Conservation (phyloP, 768 basidiomycete species). For the Pulveroboletus sp. region DNA sequence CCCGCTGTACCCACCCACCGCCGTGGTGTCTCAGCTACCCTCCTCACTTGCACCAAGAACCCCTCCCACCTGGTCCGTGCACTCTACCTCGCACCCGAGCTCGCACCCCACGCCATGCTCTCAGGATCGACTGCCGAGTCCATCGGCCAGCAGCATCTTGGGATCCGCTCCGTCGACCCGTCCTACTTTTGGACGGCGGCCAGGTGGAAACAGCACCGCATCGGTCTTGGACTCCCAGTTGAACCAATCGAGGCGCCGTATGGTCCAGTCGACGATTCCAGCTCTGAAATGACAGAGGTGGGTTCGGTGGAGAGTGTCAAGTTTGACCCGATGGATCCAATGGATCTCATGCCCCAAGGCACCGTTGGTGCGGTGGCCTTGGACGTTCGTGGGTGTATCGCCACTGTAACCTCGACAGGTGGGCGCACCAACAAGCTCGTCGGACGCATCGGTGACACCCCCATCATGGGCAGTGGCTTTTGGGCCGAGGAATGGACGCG, state of each 20-base stretch:
- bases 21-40: conserved; percentile 61
- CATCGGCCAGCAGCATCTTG: conserved; percentile 50
- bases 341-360: conserved; percentile 67
- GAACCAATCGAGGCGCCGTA: conserved; percentile 45
- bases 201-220: conserved; percentile 76
- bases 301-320: conserved; percentile 14
- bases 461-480: conserved; percentile 72
- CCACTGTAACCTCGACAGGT: conserved; percentile 74
- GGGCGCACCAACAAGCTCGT: conserved; percentile 82
- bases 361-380: conserved; percentile 86
- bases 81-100: conserved; percentile 64
- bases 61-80: conserved; percentile 69
- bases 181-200: conserved; percentile 76
- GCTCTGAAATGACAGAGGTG: conserved; percentile 18
- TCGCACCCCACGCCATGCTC: conserved; percentile 68
- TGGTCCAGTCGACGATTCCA: conserved; percentile 7
- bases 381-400: conserved; percentile 71
- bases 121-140: conserved; percentile 64
- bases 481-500: conserved; percentile 80
- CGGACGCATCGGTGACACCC: conserved; percentile 83
- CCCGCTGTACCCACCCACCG: conserved; percentile 56
- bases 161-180: conserved; percentile 60
- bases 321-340: conserved; percentile 24
- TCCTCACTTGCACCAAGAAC: conserved; percentile 66
- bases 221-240: conserved; percentile 71